Evolutionary conservation across 2,329 filamentous ascomycete genomes (phyloP), one percentile per base, ranked within the genome.

Genomic region (Neospermospora avenae): DNA sequence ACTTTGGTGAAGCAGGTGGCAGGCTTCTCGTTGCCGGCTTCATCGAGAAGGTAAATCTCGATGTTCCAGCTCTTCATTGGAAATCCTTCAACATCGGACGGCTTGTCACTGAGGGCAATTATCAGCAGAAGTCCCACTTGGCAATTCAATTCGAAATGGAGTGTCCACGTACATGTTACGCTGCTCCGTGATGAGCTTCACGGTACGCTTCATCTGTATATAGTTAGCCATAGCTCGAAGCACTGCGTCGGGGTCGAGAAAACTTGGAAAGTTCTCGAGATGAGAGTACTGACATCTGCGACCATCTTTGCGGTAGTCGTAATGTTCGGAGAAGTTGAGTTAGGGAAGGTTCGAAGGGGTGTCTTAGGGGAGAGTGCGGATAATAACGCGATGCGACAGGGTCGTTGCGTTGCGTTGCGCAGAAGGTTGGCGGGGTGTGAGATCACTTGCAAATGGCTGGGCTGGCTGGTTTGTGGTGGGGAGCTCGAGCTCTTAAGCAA

Each of bases 161-260:
- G 13, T 13, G 4, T 52, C 39, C 16, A 66, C 70, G 49, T 70
- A 74, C 72, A 71, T 90, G 77, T 92, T 84, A 74, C 87, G 84
- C 77, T 98, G 93, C 79, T 95, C 88, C 55, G 95, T 98, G 68
- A 97, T 84, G 78, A 99, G 85, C 84, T 93, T 96, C 77, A 99
- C 83, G 73, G 86, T 90, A 72, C 95, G 86, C 84, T 97, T 89
- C 71, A 88, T 77, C 86, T 90, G 69, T 22, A 42, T 18, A 54
- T 37, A 48, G 56, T 66, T 59, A 66, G 63, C 59, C 54, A 41
- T 18, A 28, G 41, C 39, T 57, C 35, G 18, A 18, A 24, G 20
- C 31, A 53, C n/a, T 11, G 18, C 28, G 37, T 56, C 28, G 6
- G 18, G 16, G 3, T 22, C 25, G 41, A 24, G 31, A 22, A 49